Base-by-base conservation (phyloP, 192 early-diverging fungal genomes). In the Coemansia nantahalensis region DNA sequence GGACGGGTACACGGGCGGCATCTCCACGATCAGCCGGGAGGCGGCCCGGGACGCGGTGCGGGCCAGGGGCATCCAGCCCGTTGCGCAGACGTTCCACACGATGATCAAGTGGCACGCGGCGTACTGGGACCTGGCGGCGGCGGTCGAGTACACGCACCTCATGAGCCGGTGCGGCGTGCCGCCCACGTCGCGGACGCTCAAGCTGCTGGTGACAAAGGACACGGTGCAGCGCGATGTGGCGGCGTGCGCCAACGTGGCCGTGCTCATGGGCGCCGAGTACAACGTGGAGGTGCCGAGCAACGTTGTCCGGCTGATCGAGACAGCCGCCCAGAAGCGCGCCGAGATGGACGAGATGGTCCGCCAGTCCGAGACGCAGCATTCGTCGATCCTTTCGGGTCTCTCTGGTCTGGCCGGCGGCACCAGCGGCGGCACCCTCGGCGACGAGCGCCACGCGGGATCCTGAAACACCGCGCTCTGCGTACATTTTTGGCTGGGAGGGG, bases 81-180 rank as follows among this genome's bases (percentile, higher is more conserved):
- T 40, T 39, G 38, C 35, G 3, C 3, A 46, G 31, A 63, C 64
- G 13, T 75, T 75, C 56, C 59, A 67, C 30, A n/a, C 15, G 15
- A 12, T 75, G 45, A 55, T 67, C 4, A 47, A 50, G 7, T 75
- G 71, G 71, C 64, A 58, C n/a, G 59, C 71, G 4, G 16, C 24
- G 53, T 75, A 75, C 56, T 75, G 71, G 71, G 71, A 75, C 31
- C 33, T 75, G 8, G 55, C 52, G 1, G 21, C 26, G 0, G 62
- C 57, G 10, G 34, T 44, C 13, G 12, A 39, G 19, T 57, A 49
- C 36, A 23, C 57, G 33, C 48, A 28, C 33, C 14, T 61, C 32
- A 73, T 73, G 69, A 16, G 24, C 12, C 45, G 11, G 13, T 73
- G 22, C 33, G 54, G 50, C 0, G 14, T 65, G 3, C 11, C 7